Evolutionary conservation across 2,329 filamentous ascomycete species (phyloP).

Genomic region (Apiospora rasikravindrae): DNA sequence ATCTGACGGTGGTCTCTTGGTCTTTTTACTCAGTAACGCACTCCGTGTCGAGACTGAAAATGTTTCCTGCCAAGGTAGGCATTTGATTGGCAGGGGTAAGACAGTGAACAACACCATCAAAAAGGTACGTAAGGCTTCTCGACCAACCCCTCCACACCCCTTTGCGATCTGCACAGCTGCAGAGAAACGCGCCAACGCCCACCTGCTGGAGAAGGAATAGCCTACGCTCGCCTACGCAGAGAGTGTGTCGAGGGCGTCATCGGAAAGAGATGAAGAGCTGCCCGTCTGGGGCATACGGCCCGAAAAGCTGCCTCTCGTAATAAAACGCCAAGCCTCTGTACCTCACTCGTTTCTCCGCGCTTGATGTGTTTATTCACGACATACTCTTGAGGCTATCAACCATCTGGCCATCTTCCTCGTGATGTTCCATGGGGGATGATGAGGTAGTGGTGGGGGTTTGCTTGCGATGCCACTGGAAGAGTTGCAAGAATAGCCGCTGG

Average conservation of each 20-base stretch:
- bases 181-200: neutral
- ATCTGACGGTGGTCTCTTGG: neutral
- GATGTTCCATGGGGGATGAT: neutral
- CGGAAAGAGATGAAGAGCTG: neutral
- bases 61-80: neutral
- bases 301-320: constrained; percentile 15
- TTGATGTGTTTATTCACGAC: neutral
- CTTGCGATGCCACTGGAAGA: neutral
- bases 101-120: no score
- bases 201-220: constrained; percentile 19
- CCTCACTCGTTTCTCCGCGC: neutral
- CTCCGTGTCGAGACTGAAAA: neutral
- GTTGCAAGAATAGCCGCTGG: neutral
- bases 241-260: neutral
- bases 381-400: neutral
- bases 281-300: constrained; percentile 19
- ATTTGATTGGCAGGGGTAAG: neutral
- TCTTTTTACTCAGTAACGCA: neutral
- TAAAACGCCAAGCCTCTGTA: neutral
- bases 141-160: neutral
- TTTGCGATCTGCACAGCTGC: neutral
- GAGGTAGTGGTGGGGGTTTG: neutral
- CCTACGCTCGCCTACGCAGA: constrained; percentile 17
- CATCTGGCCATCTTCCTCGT: neutral
- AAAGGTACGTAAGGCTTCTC: neutral